phyloP scores from a whole-genome alignment of 164 flowering plant genomes.

The Buxus sempervirens region DNA sequence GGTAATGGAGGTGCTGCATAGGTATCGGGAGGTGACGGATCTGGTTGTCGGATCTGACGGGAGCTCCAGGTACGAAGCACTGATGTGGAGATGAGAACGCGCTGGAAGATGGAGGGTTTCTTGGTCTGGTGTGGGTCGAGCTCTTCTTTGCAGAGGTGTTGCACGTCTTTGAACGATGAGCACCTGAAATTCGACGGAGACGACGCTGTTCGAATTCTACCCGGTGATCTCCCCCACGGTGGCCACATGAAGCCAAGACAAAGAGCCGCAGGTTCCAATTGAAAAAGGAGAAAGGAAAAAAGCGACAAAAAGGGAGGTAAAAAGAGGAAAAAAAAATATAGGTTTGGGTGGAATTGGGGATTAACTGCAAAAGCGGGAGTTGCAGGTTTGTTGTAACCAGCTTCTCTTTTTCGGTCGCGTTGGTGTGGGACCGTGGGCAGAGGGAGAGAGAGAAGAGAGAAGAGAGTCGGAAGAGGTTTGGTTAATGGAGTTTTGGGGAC shows the following conservation, averaged over 20 bases:
- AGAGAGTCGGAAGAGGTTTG: background rate
- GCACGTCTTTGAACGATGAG: slow-evolving; percentile 48
- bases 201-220: slow-evolving; percentile 17
- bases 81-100: slow-evolving; percentile 28
- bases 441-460: background rate
- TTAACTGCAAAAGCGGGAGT: slow-evolving; percentile 14
- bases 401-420: background rate
- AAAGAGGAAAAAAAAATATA: background rate
- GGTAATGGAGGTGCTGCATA: background rate
- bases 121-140: background rate
- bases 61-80: slow-evolving; percentile 28
- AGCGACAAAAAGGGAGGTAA: background rate
- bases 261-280: background rate
- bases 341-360: slow-evolving; percentile 8
- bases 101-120: slow-evolving; percentile 32
- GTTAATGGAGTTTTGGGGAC: background rate
- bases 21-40: slow-evolving; percentile 7
- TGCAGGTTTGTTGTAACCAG: background rate
- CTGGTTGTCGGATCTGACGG: slow-evolving; percentile 1
- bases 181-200: slow-evolving; percentile 28
- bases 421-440: slow-evolving; percentile 6
- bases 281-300: background rate
- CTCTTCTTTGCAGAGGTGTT: slow-evolving; percentile 33
- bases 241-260: slow-evolving; percentile 44
- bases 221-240: slow-evolving; percentile 29